Evolutionary conservation across 352 stramenopile genomes (phyloP).

Genomic region (Globisporangium rhizosaccharum): DNA sequence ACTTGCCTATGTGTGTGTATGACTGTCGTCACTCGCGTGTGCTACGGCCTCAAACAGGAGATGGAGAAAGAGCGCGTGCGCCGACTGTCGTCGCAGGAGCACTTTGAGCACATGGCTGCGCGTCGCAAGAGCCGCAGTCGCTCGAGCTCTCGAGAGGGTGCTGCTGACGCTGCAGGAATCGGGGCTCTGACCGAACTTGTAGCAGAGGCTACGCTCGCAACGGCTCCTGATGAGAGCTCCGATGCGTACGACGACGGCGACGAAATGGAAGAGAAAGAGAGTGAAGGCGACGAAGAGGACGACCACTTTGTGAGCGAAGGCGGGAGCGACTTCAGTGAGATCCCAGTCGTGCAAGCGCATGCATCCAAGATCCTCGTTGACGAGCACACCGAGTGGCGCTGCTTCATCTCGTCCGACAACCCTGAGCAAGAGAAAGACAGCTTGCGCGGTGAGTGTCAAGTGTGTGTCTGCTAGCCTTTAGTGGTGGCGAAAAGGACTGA

Average conservation of each 20-base stretch:
- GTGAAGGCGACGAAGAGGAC: not conserved
- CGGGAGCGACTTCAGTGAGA: constrained; percentile 38
- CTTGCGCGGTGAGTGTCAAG: constrained; percentile 34
- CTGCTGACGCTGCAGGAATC: not conserved
- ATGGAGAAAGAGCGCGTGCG: constrained; percentile 58
- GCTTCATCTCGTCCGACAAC: constrained; percentile 58
- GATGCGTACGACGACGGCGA: not conserved
- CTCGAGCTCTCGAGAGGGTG: not conserved
- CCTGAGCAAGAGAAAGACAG: constrained; percentile 58
- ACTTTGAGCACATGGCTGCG: constrained; percentile 27
- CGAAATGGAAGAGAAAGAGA: not conserved
- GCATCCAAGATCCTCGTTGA: constrained; percentile 58
- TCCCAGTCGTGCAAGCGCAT: constrained; percentile 47
- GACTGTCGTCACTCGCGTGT: not conserved
- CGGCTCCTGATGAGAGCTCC: not conserved
- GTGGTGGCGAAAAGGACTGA: not conserved
- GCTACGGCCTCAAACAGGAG: constrained; percentile 7
- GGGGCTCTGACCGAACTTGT: not conserved
- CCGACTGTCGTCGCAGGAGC: constrained; percentile 43
- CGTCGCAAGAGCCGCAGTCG: constrained; percentile 12
- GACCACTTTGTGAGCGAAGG: not conserved
- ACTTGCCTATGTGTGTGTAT: no score
- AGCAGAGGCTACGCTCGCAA: not conserved
- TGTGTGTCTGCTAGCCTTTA: not conserved
- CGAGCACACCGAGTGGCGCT: constrained; percentile 52